Percentiles rank a stretch among this genome's conserved stretches.
Conservation (phyloP, 352 stramenopile genomes). For the Globisporangium cederbergense region DNA sequence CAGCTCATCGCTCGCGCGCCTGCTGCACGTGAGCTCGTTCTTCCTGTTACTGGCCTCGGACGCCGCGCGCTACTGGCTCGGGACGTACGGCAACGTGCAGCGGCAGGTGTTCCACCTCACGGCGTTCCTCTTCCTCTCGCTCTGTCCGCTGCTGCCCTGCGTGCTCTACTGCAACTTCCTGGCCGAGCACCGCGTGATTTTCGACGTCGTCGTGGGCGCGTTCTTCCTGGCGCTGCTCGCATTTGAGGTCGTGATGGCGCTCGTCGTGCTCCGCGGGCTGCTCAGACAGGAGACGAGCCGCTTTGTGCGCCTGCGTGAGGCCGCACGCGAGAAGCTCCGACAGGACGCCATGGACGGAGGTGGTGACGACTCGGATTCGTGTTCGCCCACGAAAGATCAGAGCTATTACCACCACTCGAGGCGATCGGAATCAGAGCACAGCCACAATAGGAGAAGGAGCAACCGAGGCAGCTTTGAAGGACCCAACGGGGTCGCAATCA, state of each 20-base stretch:
- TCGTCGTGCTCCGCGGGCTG: slow-evolving; percentile 46
- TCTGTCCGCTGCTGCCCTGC: slow-evolving; percentile 52
- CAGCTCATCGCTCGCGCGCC: slow-evolving; percentile 35
- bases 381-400: background rate
- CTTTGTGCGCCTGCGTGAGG: slow-evolving; percentile 52
- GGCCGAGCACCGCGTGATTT: slow-evolving; percentile 43
- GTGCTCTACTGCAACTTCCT: slow-evolving; percentile 55
- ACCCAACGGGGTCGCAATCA: background rate
- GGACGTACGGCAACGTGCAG: slow-evolving; percentile 50
- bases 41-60: slow-evolving; percentile 43
- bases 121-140: slow-evolving; percentile 63
- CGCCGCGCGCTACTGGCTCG: slow-evolving; percentile 51
- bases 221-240: slow-evolving; percentile 35
- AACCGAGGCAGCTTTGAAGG: background rate
- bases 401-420: background rate
- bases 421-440: background rate
- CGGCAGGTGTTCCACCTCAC: slow-evolving; percentile 62
- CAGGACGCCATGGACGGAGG: slow-evolving; percentile 3
- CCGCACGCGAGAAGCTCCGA: slow-evolving; percentile 17
- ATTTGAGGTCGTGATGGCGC: slow-evolving; percentile 33
- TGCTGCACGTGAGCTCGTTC: slow-evolving; percentile 42
- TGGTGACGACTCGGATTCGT: background rate
- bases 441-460: background rate
- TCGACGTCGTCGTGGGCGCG: slow-evolving; percentile 39
- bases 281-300: slow-evolving; percentile 54